Evolutionary conservation across 1,284 basidiomycete genomes (phyloP).

Genomic region (Sanghuangporus weigelae): DNA sequence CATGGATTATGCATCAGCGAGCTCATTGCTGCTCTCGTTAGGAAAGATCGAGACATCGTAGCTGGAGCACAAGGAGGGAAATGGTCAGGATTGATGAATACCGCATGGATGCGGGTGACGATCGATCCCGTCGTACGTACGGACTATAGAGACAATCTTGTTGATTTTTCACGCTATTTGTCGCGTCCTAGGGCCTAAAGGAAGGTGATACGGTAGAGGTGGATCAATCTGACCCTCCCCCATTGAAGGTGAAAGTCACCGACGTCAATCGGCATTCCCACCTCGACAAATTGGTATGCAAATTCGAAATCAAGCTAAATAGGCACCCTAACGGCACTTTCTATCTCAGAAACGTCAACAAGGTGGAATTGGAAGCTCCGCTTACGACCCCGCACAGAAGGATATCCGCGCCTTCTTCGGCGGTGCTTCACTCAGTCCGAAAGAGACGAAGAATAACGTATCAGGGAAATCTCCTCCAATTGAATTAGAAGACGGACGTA

Average conservation of each 20-base stretch:
- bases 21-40: slow-evolving; percentile 46
- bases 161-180: background rate
- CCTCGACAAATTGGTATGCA: slow-evolving; percentile 49
- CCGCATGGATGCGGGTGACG: slow-evolving; percentile 61
- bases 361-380: slow-evolving; percentile 70
- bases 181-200: slow-evolving; percentile 25
- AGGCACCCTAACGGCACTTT: background rate
- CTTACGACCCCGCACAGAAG: slow-evolving; percentile 71
- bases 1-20: slow-evolving; percentile 78
- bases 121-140: slow-evolving; percentile 9
- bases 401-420: slow-evolving; percentile 76
- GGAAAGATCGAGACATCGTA: slow-evolving; percentile 28
- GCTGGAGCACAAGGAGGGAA: slow-evolving; percentile 28
- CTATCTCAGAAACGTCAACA: slow-evolving; percentile 60
- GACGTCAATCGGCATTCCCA: slow-evolving; percentile 55
- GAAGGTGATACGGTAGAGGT: slow-evolving; percentile 26
- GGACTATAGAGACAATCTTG: background rate
- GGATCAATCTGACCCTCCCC: slow-evolving; percentile 26
- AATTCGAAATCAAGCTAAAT: background rate
- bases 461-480: background rate
- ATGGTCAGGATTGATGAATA: slow-evolving; percentile 58
- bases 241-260: slow-evolving; percentile 40
- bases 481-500: slow-evolving; percentile 13
- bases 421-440: slow-evolving; percentile 31
- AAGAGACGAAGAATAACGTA: background rate